These are phyloP conservation scores for Metrosideros polymorpha DNA, from an alignment of 441 rosid genomes.

Conservation along the genomic window DNA sequence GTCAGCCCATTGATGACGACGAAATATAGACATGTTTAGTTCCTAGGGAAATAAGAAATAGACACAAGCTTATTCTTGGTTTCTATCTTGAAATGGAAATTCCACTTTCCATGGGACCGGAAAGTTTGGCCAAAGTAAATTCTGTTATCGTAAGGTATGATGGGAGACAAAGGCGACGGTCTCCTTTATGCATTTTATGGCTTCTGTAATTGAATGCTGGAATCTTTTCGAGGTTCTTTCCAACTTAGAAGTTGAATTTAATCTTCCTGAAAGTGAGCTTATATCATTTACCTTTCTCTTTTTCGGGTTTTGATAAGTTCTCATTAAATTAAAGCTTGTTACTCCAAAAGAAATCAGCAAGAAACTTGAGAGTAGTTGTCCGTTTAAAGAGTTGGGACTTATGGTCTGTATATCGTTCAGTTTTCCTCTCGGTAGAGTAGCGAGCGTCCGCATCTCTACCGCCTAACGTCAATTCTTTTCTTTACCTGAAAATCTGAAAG, in stretches of 20 bases:
- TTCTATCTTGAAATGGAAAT: not conserved
- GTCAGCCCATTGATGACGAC: not conserved
- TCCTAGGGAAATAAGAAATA: not conserved
- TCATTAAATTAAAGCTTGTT: not conserved
- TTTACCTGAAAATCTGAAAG: not conserved
- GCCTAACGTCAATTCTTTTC: not conserved
- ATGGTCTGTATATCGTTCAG: not conserved
- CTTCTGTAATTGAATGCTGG: not conserved
- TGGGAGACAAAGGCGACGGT: not conserved
- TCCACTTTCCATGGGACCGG: not conserved
- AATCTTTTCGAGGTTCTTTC: not conserved
- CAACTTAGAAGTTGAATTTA: not conserved
- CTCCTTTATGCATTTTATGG: not conserved
- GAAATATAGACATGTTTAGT: not conserved
- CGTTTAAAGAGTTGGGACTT: not conserved
- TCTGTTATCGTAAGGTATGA: not conserved
- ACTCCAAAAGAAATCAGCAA: not conserved
- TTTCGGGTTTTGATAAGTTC: not conserved
- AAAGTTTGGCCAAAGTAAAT: not conserved
- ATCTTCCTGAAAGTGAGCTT: not conserved
- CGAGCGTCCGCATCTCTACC: not conserved
- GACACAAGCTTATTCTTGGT: not conserved
- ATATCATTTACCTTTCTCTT: not conserved
- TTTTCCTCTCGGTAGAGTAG: not conserved
- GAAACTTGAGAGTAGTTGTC: not conserved